Base-by-base conservation (phyloP, 345 rosid genomes). In the Angophora floribunda region DNA sequence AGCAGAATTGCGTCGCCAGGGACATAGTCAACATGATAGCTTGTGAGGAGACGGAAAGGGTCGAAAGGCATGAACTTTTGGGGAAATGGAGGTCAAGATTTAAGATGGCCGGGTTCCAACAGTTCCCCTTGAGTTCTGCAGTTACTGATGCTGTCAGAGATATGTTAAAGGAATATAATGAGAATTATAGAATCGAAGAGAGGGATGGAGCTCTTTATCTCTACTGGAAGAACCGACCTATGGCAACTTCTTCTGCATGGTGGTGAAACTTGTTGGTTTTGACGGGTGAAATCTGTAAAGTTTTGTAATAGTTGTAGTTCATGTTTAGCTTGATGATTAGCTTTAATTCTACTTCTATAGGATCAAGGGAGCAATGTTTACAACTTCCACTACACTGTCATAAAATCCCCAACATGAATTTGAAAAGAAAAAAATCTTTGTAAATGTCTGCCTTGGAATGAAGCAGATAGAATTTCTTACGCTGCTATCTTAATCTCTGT, bases 11-110 rank as follows among this genome's bases (percentile, higher is more conserved):
- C 52, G 89, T 93, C 52, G 95, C 95, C 57, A 89, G 95, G 61
- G 95, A 93, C 89, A 93, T 93, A 32, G 95, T 93, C 51, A 93
- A 93, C 86, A 91, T 93, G 95, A 89, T 93, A 26, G 93, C 93
- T 51, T 93, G 93, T 17, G 95, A 93, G 92, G 91, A 79, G 7
- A 85, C 51, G 14, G 95, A 93, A 52, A 89, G 95, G 89, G 95
- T 93, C 8, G 95, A 93, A 88, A 88, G 95, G 47, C 95, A 93
- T 28, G 95, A 93, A 87, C 91, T 93, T 36, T 88, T 91, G 19
- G 91, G 91, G 14, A 93, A 93, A 87, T 93, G 95, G 95, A 90
- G 90, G 87, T 80, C 85, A 16, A 87, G 91, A 55, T 30, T 89
- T 36, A 67, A 32, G 57, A 87, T 89, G 89, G 91, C 91, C 3